phyloP scores from a whole-genome alignment of 2,329 filamentous ascomycete genomes.

The Parascedosporium putredinis region DNA sequence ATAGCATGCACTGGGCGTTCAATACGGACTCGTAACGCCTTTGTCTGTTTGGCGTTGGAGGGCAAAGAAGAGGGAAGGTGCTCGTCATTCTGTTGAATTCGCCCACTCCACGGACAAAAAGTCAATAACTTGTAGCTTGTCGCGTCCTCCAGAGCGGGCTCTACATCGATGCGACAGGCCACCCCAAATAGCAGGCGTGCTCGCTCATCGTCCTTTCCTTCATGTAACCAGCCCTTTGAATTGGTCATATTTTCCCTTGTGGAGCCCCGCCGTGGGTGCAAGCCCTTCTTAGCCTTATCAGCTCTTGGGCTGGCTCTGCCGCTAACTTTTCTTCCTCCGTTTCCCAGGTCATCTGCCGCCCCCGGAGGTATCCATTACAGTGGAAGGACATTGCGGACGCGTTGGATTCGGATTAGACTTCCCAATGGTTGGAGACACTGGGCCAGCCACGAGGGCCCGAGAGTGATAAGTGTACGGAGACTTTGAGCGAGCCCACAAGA shows the following conservation, averaged over 20 bases:
- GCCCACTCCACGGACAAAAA: no score
- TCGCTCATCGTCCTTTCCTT: no score
- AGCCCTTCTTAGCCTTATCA: not conserved
- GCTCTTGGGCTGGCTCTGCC: no score
- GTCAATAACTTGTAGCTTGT: not conserved
- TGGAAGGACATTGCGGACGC: constrained; percentile 27
- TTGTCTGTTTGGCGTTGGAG: not conserved
- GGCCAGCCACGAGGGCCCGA: no score
- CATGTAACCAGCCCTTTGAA: not conserved
- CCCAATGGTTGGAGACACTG: no score
- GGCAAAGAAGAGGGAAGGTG: not conserved
- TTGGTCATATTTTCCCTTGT: not conserved
- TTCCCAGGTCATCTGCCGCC: not conserved
- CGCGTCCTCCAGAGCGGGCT: not conserved
- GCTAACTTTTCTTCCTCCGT: no score
- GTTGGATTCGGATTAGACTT: constrained; percentile 37
- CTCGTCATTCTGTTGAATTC: no score
- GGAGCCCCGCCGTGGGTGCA: not conserved
- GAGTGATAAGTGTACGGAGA: no score
- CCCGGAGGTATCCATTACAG: not conserved
- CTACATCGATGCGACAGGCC: not conserved
- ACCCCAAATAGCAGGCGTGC: no score
- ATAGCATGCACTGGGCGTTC: not conserved
- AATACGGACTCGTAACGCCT: not conserved
- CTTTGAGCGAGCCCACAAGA: no score